These are phyloP conservation scores for Sclerotiophoma versabilis DNA, from an alignment of 2,329 filamentous ascomycete species.

Conservation along the genomic window DNA sequence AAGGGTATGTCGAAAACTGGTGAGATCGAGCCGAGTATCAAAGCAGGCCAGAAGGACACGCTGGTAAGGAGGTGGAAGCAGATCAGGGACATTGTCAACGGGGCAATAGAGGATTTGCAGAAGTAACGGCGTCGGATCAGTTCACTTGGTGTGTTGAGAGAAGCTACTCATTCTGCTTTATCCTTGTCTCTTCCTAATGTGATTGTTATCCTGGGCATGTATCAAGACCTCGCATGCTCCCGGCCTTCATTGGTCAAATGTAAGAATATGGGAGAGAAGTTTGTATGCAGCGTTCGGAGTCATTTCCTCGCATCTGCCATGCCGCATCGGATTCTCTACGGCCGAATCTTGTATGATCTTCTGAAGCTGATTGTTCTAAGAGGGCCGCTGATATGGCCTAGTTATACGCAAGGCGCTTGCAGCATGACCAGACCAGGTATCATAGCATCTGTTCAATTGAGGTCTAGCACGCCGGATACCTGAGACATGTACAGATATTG, in stretches of 20 bases:
- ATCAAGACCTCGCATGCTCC: too few relatives aligned
- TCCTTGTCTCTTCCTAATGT: neutral
- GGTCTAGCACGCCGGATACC: neutral
- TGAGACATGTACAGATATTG: neutral
- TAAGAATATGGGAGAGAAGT: too few relatives aligned
- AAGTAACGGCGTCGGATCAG: too few relatives aligned
- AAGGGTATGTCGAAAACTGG: neutral
- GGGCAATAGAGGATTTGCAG: constrained; percentile 19
- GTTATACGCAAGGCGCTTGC: neutral
- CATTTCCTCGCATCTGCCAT: too few relatives aligned
- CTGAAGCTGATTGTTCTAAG: too few relatives aligned
- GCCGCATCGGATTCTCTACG: too few relatives aligned
- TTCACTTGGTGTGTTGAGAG: too few relatives aligned
- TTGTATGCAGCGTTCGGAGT: too few relatives aligned
- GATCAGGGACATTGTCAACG: constrained; percentile 37
- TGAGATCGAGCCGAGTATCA: neutral
- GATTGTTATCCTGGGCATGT: too few relatives aligned
- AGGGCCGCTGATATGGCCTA: too few relatives aligned
- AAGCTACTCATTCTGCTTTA: neutral
- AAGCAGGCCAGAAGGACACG: constrained; percentile 31
- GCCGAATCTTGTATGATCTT: too few relatives aligned
- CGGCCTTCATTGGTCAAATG: too few relatives aligned
- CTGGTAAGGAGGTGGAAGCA: constrained; percentile 49
- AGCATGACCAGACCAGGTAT: neutral
- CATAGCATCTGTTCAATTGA: neutral